A percentile compares a stretch with the other conserved stretches of the same genome.
Evolutionary conservation across 2,329 filamentous ascomycete genomes (phyloP).

Genomic region (Neopestalotiopsis rosae): DNA sequence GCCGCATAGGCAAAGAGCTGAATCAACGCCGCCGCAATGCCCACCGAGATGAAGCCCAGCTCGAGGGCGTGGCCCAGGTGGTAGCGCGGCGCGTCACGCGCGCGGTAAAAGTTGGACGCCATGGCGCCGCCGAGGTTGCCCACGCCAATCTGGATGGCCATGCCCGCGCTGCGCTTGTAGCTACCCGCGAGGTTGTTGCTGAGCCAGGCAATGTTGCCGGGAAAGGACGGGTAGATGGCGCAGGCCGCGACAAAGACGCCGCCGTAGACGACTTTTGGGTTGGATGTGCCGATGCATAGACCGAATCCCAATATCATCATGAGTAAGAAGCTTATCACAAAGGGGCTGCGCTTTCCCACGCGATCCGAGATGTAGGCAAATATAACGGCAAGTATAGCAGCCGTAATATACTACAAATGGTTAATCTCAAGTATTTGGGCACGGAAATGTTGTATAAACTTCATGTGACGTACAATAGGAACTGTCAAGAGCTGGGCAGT

Average conservation of each 20-base stretch:
- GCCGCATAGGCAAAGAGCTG: slow-evolving; percentile 56
- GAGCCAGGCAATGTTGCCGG: slow-evolving; percentile 80
- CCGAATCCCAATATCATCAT: slow-evolving; percentile 63
- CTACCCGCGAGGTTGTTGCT: slow-evolving; percentile 75
- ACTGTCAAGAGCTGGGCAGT: slow-evolving; percentile 68
- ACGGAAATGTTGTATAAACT: neutral
- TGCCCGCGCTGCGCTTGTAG: slow-evolving; percentile 69
- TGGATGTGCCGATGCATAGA: slow-evolving; percentile 63
- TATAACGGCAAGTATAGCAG: slow-evolving; percentile 62
- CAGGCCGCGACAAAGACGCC: slow-evolving; percentile 79
- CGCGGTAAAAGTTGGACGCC: slow-evolving; percentile 74
- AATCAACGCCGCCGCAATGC: slow-evolving; percentile 49
- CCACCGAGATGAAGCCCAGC: slow-evolving; percentile 52
- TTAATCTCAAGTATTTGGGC: neutral
- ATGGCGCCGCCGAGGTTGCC: slow-evolving; percentile 69
- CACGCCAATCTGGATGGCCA: slow-evolving; percentile 68
- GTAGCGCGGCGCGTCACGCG: slow-evolving; percentile 53
- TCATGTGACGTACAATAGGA: slow-evolving; percentile 43
- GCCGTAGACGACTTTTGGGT: slow-evolving; percentile 69
- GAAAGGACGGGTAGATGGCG: slow-evolving; percentile 80
- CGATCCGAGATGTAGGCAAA: slow-evolving; percentile 62
- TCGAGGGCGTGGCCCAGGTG: slow-evolving; percentile 56
- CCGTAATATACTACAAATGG: slow-evolving; percentile 55
- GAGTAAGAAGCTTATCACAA: slow-evolving; percentile 58
- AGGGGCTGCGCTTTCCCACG: slow-evolving; percentile 57